Conservation (phyloP, 306 rosid genomes). For the Luffa aegyptiaca region DNA sequence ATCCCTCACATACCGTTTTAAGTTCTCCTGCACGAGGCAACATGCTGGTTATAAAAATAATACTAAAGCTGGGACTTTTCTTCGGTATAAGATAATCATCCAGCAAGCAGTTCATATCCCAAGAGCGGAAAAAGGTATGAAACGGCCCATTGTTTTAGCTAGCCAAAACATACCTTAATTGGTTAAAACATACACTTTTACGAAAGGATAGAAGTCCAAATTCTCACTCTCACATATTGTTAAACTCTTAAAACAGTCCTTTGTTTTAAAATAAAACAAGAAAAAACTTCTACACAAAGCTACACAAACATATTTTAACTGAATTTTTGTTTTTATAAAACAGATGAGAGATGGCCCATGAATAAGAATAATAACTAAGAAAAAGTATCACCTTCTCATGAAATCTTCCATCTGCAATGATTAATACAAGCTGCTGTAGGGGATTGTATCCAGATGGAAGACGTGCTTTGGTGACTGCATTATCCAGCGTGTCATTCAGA, state of each 20-base stretch:
- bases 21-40: conserved; percentile 31
- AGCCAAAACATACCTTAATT: too few species aligned
- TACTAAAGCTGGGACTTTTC: background rate
- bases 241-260: too few species aligned
- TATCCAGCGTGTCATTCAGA: conserved; percentile 53
- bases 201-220: too few species aligned
- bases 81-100: too few species aligned
- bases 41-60: background rate
- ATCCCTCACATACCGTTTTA: conserved; percentile 56
- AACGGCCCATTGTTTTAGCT: too few species aligned
- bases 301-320: too few species aligned
- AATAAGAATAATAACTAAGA: background rate
- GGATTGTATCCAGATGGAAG: conserved; percentile 82
- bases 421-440: conserved; percentile 77
- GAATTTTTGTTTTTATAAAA: background rate
- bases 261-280: too few species aligned
- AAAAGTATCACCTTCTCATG: conserved; percentile 48
- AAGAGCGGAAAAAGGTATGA: background rate
- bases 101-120: too few species aligned
- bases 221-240: too few species aligned
- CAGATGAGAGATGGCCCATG: background rate
- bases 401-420: conserved; percentile 79
- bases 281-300: too few species aligned
- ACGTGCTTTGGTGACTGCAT: conserved; percentile 61
- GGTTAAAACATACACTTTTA: too few species aligned